Percentiles rank a stretch among this genome's conserved stretches.
phyloP scores from a whole-genome alignment of 164 flowering plant genomes.

The Nymphaea thermarum region DNA sequence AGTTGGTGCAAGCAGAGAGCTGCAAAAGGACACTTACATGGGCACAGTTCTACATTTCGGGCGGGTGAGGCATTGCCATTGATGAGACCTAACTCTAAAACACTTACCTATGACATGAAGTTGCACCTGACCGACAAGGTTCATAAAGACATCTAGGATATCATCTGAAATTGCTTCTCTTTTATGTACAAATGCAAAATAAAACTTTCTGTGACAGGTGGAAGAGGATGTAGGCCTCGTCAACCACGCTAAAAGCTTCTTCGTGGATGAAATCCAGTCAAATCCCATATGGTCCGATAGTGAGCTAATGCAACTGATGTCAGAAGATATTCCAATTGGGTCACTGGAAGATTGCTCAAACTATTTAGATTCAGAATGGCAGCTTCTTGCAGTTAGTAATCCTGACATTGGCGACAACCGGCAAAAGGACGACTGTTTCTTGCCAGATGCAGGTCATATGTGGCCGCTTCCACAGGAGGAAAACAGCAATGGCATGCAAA shows the following conservation, averaged over 20 bases:
- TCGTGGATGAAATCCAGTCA: slow-evolving; percentile 35
- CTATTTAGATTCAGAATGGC: slow-evolving; percentile 46
- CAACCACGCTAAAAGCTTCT: slow-evolving; percentile 52
- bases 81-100: no score
- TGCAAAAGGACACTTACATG: no score
- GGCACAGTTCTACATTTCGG: no score
- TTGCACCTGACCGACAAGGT: no score
- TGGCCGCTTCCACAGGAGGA: slow-evolving; percentile 33
- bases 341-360: slow-evolving; percentile 79
- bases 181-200: no score
- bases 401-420: slow-evolving; percentile 6
- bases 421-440: slow-evolving; percentile 21
- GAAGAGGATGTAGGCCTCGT: slow-evolving; percentile 49
- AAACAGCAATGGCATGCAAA: slow-evolving; percentile 15
- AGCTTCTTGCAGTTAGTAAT: slow-evolving; percentile 18
- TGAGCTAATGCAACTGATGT: slow-evolving; percentile 70
- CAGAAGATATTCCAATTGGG: slow-evolving; percentile 67
- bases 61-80: no score
- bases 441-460: slow-evolving; percentile 23
- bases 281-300: slow-evolving; percentile 83
- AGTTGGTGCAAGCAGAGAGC: no score
- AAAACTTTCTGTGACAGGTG: slow-evolving; percentile 30
- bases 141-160: no score
- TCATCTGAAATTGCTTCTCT: no score
- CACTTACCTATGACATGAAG: no score